Evolutionary conservation across 2,329 filamentous ascomycete species (phyloP).

Genomic region (Talaromyces sp.): DNA sequence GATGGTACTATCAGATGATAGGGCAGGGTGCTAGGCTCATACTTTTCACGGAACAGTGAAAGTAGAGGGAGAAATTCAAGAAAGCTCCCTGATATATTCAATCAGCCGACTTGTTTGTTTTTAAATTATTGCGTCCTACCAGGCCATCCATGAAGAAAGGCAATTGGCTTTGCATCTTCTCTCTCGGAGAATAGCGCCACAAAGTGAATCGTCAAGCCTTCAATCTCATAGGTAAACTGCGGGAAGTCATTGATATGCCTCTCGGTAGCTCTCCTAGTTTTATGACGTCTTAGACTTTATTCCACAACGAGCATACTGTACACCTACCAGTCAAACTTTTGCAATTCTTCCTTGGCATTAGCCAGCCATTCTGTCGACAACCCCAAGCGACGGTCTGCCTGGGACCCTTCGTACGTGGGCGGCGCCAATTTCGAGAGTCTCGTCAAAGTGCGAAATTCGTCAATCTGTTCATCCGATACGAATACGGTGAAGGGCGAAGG

Average conservation of each 20-base stretch:
- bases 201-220: constrained; percentile 47
- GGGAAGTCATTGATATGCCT: constrained; percentile 46
- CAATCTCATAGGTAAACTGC: constrained; percentile 40
- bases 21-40: constrained; percentile 46
- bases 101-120: background rate
- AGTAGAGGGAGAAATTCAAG: constrained; percentile 53
- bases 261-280: constrained; percentile 27
- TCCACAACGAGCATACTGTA: constrained; percentile 13
- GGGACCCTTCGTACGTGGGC: constrained; percentile 44
- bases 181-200: constrained; percentile 50
- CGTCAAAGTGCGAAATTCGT: constrained; percentile 44
- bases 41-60: constrained; percentile 41
- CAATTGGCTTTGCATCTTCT: constrained; percentile 45
- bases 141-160: constrained; percentile 54
- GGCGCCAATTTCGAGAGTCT: constrained; percentile 46
- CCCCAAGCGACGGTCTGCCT: constrained; percentile 40
- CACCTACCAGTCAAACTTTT: constrained; percentile 45
- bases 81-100: constrained; percentile 28
- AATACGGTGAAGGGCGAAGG: constrained; percentile 39
- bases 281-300: background rate
- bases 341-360: constrained; percentile 39
- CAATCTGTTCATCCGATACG: constrained; percentile 40
- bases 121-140: constrained; percentile 14
- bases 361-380: constrained; percentile 45
- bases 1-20: constrained; percentile 55